Conservation (phyloP, 2,329 filamentous ascomycete genomes). For the Fusarium sp. region DNA sequence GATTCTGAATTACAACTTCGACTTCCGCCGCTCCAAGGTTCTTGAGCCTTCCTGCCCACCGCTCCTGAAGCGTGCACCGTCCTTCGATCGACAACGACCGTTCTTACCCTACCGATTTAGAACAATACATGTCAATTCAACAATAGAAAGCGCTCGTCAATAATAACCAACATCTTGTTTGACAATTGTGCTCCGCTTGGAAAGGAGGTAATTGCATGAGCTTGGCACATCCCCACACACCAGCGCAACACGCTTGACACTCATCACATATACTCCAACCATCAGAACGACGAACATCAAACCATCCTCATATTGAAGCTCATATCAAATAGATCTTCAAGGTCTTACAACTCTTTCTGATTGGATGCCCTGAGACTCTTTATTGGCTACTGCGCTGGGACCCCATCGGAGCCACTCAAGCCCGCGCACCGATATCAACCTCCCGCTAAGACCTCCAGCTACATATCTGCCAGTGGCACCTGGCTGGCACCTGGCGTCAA, state of each 20-base stretch:
- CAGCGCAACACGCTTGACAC: neutral
- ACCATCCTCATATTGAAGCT: too few species aligned
- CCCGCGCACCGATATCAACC: neutral
- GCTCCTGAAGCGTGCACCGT: neutral
- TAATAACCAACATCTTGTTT: accelerated
- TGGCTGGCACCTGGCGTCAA: conserved; percentile 11
- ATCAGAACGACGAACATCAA: neutral
- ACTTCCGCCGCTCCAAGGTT: neutral
- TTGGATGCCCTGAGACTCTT: neutral
- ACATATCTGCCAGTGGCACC: neutral
- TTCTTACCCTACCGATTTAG: neutral
- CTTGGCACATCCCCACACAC: neutral
- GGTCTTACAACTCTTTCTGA: accelerated
- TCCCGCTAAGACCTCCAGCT: neutral
- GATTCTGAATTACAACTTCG: accelerated
- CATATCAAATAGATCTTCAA: neutral
- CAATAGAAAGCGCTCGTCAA: accelerated
- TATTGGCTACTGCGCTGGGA: neutral
- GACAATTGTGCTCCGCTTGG: accelerated
- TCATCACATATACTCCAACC: neutral
- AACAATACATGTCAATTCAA: neutral
- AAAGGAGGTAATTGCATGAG: neutral
- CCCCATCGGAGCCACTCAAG: neutral
- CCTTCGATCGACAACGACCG: neutral
- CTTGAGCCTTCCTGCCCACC: neutral